Evolutionary conservation across 257 asterid genomes (phyloP).

Genomic region (Nicotiana tabacum): DNA sequence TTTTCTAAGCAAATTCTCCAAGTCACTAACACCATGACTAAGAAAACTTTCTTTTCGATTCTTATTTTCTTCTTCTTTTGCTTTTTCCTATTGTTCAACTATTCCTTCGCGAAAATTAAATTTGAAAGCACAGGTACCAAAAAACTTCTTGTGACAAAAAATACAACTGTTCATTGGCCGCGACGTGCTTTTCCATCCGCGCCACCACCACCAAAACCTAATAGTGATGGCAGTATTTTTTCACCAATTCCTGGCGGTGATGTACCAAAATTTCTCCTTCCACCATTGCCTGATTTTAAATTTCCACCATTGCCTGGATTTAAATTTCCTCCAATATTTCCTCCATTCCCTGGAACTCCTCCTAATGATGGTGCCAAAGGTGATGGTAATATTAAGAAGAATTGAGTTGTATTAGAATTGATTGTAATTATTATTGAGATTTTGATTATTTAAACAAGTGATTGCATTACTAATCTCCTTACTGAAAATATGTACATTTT

Average conservation of each 20-base stretch:
- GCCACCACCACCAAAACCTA: background rate
- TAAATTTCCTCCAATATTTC: background rate
- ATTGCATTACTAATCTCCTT: too few relatives aligned
- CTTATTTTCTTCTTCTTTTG: too few relatives aligned
- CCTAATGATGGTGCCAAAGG: background rate
- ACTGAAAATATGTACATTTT: too few relatives aligned
- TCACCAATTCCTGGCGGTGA: background rate
- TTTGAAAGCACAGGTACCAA: too few relatives aligned
- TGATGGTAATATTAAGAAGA: too few relatives aligned
- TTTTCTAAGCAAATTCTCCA: too few relatives aligned
- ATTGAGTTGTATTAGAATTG: background rate
- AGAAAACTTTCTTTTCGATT: background rate
- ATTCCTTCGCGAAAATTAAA: too few relatives aligned
- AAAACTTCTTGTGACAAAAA: background rate
- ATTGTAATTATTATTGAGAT: background rate
- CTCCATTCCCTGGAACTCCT: background rate
- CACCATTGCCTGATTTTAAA: background rate
- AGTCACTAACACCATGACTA: background rate
- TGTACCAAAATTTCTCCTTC: background rate
- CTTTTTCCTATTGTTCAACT: too few relatives aligned
- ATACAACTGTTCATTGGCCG: background rate
- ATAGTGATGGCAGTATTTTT: background rate
- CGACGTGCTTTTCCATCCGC: background rate
- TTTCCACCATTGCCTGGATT: background rate
- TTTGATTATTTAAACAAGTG: too few relatives aligned